A percentile compares a stretch with the other conserved stretches of the same genome.
Conservation (phyloP, 257 asterid species). For the Ocimum tenuiflorum region DNA sequence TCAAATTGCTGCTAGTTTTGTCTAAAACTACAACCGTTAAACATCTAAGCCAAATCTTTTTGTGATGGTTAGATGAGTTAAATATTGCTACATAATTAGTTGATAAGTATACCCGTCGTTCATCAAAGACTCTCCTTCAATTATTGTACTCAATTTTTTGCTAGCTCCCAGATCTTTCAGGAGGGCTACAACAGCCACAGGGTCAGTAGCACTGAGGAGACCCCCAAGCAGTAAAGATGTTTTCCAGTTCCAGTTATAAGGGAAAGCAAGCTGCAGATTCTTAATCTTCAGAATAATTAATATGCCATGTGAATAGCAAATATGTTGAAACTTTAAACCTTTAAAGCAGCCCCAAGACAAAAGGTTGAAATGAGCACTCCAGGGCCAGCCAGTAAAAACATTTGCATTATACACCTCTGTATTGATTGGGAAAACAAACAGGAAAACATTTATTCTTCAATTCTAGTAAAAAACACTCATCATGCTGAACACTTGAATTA, state of each 20-base stretch:
- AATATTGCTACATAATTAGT: neutral
- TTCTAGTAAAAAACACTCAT: neutral
- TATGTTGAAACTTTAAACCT: slow-evolving; percentile 50
- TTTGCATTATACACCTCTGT: slow-evolving; percentile 87
- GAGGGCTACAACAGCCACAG: slow-evolving; percentile 97
- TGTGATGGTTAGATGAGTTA: slow-evolving; percentile 1
- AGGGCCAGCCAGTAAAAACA: slow-evolving; percentile 93
- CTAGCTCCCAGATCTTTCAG: slow-evolving; percentile 95
- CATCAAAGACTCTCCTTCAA: slow-evolving; percentile 98
- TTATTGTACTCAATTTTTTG: slow-evolving; percentile 87
- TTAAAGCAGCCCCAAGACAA: slow-evolving; percentile 69
- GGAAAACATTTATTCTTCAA: slow-evolving; percentile 1
- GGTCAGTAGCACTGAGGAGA: slow-evolving; percentile 98
- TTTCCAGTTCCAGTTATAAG: slow-evolving; percentile 93
- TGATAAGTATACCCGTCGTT: slow-evolving; percentile 73
- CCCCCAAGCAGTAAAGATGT: slow-evolving; percentile 91
- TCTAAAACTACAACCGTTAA: slow-evolving; percentile 12
- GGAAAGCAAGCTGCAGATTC: slow-evolving; percentile 63
- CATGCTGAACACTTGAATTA: slow-evolving; percentile 8
- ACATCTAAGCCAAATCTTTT: neutral
- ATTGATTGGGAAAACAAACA: too few species aligned
- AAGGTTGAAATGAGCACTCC: slow-evolving; percentile 92
- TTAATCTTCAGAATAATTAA: slow-evolving; percentile 23
- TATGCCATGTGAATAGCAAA: slow-evolving; percentile 4
- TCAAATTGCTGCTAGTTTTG: neutral